phyloP scores from a whole-genome alignment of 2,329 filamentous ascomycete species.

The Ceratocystis smalleyi region DNA sequence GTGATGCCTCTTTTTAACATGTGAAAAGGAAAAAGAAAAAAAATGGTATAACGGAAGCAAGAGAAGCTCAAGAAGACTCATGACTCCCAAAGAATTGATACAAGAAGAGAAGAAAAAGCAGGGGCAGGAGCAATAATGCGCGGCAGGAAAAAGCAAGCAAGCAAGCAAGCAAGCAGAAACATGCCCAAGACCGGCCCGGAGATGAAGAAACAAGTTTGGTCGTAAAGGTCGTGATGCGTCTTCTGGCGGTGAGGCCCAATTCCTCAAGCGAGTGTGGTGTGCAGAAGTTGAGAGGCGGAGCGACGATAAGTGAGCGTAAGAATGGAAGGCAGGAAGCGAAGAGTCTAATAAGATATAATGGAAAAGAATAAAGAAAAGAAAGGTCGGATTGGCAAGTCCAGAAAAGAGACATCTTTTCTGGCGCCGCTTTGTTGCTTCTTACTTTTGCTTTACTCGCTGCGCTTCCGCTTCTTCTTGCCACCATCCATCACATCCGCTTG shows the following conservation, averaged over 20 bases:
- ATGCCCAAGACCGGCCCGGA: background rate
- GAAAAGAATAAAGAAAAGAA: background rate
- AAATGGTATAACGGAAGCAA: slow-evolving; percentile 20
- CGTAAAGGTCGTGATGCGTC: slow-evolving; percentile 16
- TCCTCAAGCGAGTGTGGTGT: background rate
- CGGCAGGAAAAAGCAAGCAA: background rate
- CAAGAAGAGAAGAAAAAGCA: slow-evolving; percentile 20
- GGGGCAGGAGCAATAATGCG: slow-evolving; percentile 21
- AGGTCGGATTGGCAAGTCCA: background rate
- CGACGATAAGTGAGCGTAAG: background rate
- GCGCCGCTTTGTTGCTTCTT: background rate
- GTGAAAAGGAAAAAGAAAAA: slow-evolving; percentile 16
- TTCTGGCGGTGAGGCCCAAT: background rate
- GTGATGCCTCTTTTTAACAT: slow-evolving; percentile 2
- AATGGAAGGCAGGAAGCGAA: slow-evolving; percentile 10
- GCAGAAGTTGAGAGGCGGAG: background rate
- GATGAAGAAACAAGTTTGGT: slow-evolving; percentile 20
- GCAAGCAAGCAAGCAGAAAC: too few relatives aligned
- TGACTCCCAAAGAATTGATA: slow-evolving; percentile 19
- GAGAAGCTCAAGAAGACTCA: slow-evolving; percentile 14
- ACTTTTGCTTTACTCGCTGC: slow-evolving; percentile 37
- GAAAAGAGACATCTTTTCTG: slow-evolving; percentile 1
- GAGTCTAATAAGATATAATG: background rate
- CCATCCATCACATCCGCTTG: slow-evolving; percentile 33
- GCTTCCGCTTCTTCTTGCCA: slow-evolving; percentile 51